phyloP scores from a whole-genome alignment of 768 basidiomycete species.

The Suillus plorans region DNA sequence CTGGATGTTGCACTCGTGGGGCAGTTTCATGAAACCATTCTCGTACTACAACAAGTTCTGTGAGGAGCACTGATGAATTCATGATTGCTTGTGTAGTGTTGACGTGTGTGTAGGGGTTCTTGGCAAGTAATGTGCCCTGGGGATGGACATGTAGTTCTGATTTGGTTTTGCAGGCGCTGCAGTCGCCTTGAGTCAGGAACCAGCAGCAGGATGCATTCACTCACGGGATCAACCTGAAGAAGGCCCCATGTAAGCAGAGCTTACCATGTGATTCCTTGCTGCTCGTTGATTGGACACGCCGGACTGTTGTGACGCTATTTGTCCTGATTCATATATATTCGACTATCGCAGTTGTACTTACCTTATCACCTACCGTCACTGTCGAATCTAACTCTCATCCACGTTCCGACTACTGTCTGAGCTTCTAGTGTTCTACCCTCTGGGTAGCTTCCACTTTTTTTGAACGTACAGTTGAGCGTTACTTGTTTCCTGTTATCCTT shows the following conservation, averaged over 20 bases:
- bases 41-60: constrained; percentile 76
- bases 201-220: constrained; percentile 27
- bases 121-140: constrained; percentile 47
- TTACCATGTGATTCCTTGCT: no score
- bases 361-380: no score
- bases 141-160: constrained; percentile 47
- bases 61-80: constrained; percentile 61
- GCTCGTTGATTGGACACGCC: no score
- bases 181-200: neutral
- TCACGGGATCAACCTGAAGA: constrained; percentile 72
- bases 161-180: constrained; percentile 66
- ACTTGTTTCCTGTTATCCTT: no score
- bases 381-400: no score
- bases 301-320: no score
- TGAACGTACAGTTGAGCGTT: no score
- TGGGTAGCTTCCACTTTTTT: no score
- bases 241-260: constrained; percentile 48
- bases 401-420: no score
- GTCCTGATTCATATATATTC: no score
- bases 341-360: no score
- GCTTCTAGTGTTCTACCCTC: no score
- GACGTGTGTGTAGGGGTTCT: constrained; percentile 83
- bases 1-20: constrained; percentile 55
- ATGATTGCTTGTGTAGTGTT: constrained; percentile 72
- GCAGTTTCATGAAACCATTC: constrained; percentile 87